Base-by-base conservation (phyloP, 2,329 filamentous ascomycete species). In the Hypoxylon sp. region DNA sequence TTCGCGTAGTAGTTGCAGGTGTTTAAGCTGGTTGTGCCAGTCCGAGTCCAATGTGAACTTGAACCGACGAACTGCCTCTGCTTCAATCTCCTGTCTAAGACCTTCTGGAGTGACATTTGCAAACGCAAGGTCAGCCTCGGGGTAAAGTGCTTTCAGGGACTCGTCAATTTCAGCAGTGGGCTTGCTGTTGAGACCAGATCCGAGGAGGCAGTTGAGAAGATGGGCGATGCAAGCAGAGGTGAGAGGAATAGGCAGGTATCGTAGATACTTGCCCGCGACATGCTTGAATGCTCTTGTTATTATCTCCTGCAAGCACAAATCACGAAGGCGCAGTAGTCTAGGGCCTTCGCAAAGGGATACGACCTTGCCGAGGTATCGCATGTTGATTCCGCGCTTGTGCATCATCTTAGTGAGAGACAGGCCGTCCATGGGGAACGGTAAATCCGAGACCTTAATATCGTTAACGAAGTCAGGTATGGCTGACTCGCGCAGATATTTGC, bases 341-440 rank as follows among this genome's bases (percentile, higher is more conserved):
- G 88, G 86, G 62, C 91, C 91, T 72, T 88, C 87, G 73, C 91
- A 89, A 56, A 92, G 85, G 65, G 88, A 84, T 11, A 93, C 92
- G 69, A 99, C 82, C 80, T 90, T 92, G 72, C 96, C 96, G n/a
- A 98, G 87, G 80, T 99, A 99, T 76, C 97, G 89, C 69, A 98
- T 88, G 83, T 99, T 99, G 84, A 99, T 94, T 82, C 96, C 96
- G 46, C 95, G 93, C 86, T 97, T 97, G 85, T 99, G 96, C 77
- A 99, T 86, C 56, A 98, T 88, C 72, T 91, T 90, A 75, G 92
- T 93, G 65, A 99, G 85, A 19, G 95, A 98, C 76, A 92, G 89
- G n/a, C 96, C 96, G 75, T 99, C 97, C 93, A 98, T 98, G 11
- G 96, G 96, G 84, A 98, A 98, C 75, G 95, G 96, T 72, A 97